phyloP scores from a whole-genome alignment of 345 rosid genomes.

The Rhizophora apiculata region DNA sequence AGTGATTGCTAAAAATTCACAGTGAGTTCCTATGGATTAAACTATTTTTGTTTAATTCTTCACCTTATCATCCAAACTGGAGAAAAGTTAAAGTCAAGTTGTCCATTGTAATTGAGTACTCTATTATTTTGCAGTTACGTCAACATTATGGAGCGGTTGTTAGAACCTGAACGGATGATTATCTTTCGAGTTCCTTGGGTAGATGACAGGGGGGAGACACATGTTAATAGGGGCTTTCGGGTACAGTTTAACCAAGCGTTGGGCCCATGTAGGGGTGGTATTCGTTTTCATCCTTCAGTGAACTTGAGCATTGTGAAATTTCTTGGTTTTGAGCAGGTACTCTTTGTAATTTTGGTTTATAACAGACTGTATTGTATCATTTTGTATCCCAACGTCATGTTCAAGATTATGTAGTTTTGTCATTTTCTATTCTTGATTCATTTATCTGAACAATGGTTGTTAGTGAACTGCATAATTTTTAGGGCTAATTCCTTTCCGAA shows the following conservation, averaged over 20 bases:
- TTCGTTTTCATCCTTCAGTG: conserved; percentile 90
- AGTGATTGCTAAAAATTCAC: conserved; percentile 93
- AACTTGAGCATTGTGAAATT: conserved; percentile 87
- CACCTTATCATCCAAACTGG: conserved; percentile 5
- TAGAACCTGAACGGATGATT: conserved; percentile 93
- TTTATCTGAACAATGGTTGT: neutral
- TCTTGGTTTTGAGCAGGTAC: conserved; percentile 95
- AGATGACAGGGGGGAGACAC: conserved; percentile 98
- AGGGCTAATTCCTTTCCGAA: neutral
- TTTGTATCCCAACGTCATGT: conserved; percentile 1
- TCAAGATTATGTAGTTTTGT: neutral
- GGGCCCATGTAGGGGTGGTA: conserved; percentile 97
- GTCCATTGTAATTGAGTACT: conserved; percentile 20
- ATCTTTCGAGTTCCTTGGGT: conserved; percentile 95
- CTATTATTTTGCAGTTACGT: conserved; percentile 63
- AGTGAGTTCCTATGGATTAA: conserved; percentile 53
- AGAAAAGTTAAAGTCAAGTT: conserved; percentile 10
- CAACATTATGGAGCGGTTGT: conserved; percentile 88
- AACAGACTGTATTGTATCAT: conserved; percentile 10
- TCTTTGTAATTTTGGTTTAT: conserved; percentile 3
- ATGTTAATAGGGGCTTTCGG: conserved; percentile 92
- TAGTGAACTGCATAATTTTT: conserved; percentile 4
- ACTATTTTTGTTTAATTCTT: conserved; percentile 8
- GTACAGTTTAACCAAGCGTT: conserved; percentile 93
- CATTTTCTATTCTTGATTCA: conserved; percentile 3